Evolutionary conservation across 495 filamentous ascomycete species (phyloP).

Genomic region (Polyplosphaeria fusca): DNA sequence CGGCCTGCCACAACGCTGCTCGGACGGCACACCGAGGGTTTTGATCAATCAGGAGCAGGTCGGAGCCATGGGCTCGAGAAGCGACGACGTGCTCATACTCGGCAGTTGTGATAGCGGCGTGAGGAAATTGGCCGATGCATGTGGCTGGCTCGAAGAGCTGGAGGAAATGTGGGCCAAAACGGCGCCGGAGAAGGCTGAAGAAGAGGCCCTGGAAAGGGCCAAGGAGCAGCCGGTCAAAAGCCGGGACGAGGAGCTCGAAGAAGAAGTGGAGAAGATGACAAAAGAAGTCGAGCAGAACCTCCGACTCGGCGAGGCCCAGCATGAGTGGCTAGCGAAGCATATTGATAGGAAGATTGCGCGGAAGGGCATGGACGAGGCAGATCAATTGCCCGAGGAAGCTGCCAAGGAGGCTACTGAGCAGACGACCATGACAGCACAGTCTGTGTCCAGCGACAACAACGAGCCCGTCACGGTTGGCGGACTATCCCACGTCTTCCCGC

Average conservation of each 20-base stretch:
- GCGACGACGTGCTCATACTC: constrained; percentile 73
- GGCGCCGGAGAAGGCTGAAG: constrained; percentile 39
- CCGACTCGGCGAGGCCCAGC: constrained; percentile 34
- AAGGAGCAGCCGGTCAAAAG: constrained; percentile 25
- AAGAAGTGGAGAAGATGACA: constrained; percentile 43
- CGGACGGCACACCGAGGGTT: constrained; percentile 63
- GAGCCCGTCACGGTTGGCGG: neutral
- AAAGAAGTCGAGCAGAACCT: constrained; percentile 43
- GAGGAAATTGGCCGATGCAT: constrained; percentile 71
- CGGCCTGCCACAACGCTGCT: constrained; percentile 63
- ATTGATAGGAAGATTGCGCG: constrained; percentile 12
- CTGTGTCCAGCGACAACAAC: neutral
- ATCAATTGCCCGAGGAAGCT: neutral
- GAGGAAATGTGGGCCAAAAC: constrained; percentile 64
- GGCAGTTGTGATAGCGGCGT: constrained; percentile 81
- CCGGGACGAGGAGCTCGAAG: constrained; percentile 53
- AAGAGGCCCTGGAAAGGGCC: constrained; percentile 4
- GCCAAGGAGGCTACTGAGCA: neutral
- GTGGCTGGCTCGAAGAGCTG: constrained; percentile 86
- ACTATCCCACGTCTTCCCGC: constrained; percentile 18
- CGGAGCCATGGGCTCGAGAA: constrained; percentile 69
- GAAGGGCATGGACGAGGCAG: constrained; percentile 7
- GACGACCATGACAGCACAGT: neutral
- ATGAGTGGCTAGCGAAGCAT: constrained; percentile 28
- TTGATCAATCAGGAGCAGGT: constrained; percentile 88